A percentile compares a stretch with the other conserved stretches of the same genome.
Evolutionary conservation across 768 basidiomycete species (phyloP).

Genomic region (Boletus edulis): DNA sequence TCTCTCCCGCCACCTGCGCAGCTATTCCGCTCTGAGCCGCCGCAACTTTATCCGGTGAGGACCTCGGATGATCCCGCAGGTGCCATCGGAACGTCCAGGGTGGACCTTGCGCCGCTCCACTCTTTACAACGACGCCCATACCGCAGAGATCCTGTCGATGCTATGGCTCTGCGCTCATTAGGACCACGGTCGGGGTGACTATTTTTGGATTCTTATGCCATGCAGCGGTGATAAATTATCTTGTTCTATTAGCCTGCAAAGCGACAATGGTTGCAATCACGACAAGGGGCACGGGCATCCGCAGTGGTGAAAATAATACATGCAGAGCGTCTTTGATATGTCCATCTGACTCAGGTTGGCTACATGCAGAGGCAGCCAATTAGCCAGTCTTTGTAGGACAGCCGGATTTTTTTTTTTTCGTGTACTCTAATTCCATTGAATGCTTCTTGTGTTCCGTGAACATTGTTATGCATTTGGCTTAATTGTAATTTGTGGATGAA

Average conservation of each 20-base stretch:
- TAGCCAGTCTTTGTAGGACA: not conserved
- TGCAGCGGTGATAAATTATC: conserved; percentile 22
- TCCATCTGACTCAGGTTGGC: not conserved
- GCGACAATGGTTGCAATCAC: conserved; percentile 6
- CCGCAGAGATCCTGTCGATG: conserved; percentile 59
- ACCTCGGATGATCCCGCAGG: conserved; percentile 17
- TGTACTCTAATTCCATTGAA: conserved; percentile 18
- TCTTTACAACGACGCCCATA: conserved; percentile 57
- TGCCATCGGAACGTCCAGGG: conserved; percentile 26
- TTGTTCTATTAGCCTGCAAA: conserved; percentile 15
- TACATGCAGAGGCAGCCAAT: not conserved
- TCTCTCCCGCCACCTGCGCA: conserved; percentile 35
- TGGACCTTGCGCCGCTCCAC: conserved; percentile 57
- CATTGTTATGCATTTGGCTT: conserved; percentile 24
- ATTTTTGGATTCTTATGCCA: conserved; percentile 18
- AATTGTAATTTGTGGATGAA: conserved; percentile 13
- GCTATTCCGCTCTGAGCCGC: conserved; percentile 26
- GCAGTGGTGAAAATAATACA: conserved; percentile 3
- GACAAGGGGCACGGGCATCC: conserved; percentile 3
- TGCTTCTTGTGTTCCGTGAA: conserved; percentile 9
- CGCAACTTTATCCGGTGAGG: conserved; percentile 31
- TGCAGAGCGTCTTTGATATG: not conserved
- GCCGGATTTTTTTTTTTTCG: not conserved
- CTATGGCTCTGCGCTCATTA: conserved; percentile 54
- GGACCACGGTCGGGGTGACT: conserved; percentile 37